Conservation (phyloP, 2,329 filamentous ascomycete genomes). For the Cordyceps javanica region DNA sequence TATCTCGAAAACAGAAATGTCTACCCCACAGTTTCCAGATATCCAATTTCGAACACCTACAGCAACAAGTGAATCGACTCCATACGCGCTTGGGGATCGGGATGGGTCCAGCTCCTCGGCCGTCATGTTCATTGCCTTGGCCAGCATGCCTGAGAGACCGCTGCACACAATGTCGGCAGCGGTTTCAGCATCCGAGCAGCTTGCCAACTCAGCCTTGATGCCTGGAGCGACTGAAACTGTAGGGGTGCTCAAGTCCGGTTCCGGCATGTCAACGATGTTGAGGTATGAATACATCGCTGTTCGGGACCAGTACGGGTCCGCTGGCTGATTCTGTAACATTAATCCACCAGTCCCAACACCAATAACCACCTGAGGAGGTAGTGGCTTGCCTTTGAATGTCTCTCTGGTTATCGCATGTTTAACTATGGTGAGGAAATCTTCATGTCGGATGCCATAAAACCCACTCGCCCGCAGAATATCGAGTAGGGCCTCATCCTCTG, state of each 20-base stretch:
- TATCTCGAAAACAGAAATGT: conserved; percentile 43
- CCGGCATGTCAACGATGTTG: conserved; percentile 40
- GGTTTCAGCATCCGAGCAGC: conserved; percentile 21
- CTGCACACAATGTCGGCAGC: conserved; percentile 29
- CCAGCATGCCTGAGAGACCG: conserved; percentile 35
- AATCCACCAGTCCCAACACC: conserved; percentile 50
- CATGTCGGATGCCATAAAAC: conserved; percentile 47
- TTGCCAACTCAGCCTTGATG: conserved; percentile 28
- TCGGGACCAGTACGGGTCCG: conserved; percentile 49
- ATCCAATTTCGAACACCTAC: conserved; percentile 49
- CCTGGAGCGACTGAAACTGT: conserved; percentile 17
- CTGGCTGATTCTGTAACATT: conserved; percentile 43
- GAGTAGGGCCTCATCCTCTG: conserved; percentile 40
- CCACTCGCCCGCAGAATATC: conserved; percentile 44
- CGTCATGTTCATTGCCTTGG: conserved; percentile 39
- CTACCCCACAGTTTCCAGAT: conserved; percentile 34
- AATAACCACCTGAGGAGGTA: conserved; percentile 44
- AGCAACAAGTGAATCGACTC: conserved; percentile 47
- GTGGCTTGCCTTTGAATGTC: conserved; percentile 19
- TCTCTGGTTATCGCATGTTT: conserved; percentile 39
- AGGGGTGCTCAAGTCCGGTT: conserved; percentile 21
- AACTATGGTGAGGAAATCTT: conserved; percentile 43
- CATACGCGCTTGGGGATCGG: conserved; percentile 38
- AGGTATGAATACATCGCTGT: conserved; percentile 44
- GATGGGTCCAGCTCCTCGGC: conserved; percentile 38